Evolutionary conservation across 75 land plant species (phyloP).

Genomic region (Adiantum capillusveneris): DNA sequence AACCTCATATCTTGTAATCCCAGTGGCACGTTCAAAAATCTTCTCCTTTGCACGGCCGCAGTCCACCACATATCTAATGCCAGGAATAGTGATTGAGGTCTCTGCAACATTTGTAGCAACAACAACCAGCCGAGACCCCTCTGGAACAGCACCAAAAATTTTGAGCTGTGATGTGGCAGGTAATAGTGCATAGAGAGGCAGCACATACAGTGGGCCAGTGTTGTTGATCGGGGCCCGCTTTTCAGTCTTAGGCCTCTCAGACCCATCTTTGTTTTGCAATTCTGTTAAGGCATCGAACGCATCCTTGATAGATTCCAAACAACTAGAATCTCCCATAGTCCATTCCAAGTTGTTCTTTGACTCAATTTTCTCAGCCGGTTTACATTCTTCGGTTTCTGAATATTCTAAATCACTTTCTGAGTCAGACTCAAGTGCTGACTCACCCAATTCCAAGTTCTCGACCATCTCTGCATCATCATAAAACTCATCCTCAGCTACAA

Average conservation of each 20-base stretch:
- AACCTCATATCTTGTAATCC: slow-evolving; percentile 77
- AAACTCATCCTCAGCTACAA: slow-evolving; percentile 24
- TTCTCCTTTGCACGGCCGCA: slow-evolving; percentile 92
- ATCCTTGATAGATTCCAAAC: slow-evolving; percentile 46
- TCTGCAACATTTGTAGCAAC: slow-evolving; percentile 99
- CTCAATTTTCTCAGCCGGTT: slow-evolving; percentile 1
- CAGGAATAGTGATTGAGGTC: slow-evolving; percentile 96
- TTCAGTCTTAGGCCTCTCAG: background rate
- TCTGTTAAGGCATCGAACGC: slow-evolving; percentile 54
- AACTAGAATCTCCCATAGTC: slow-evolving; percentile 8
- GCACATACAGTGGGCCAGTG: slow-evolving; percentile 48
- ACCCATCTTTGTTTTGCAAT: slow-evolving; percentile 1
- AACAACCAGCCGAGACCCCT: slow-evolving; percentile 83
- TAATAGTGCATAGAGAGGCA: slow-evolving; percentile 95
- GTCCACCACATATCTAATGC: slow-evolving; percentile 92
- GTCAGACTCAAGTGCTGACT: slow-evolving; percentile 17
- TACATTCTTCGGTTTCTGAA: slow-evolving; percentile 23
- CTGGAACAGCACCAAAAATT: slow-evolving; percentile 72
- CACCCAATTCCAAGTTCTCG: slow-evolving; percentile 2
- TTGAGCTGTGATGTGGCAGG: slow-evolving; percentile 87
- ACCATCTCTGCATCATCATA: slow-evolving; percentile 8
- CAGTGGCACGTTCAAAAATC: slow-evolving; percentile 63
- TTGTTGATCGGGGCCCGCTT: slow-evolving; percentile 4
- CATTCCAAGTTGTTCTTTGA: slow-evolving; percentile 14
- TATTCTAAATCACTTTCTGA: slow-evolving; percentile 45